phyloP scores from a whole-genome alignment of 2,329 filamentous ascomycete species.

The Hypoxylon sp. region DNA sequence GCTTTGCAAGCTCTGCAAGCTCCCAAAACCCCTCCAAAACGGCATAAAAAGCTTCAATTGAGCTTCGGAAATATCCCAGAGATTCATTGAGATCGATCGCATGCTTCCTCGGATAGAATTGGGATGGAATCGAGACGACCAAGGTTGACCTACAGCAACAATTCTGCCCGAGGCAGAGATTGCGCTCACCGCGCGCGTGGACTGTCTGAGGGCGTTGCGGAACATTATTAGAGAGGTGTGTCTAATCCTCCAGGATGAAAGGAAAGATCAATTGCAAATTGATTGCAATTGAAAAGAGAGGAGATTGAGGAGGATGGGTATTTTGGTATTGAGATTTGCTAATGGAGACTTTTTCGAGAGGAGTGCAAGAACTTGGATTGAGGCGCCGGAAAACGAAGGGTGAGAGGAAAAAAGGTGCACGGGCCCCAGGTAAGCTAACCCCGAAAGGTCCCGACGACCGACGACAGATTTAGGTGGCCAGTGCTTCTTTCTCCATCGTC shows the following conservation, averaged over 20 bases:
- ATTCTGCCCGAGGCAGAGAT: slow-evolving; percentile 93
- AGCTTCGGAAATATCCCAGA: slow-evolving; percentile 49
- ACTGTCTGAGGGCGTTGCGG: slow-evolving; percentile 98
- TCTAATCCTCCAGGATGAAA: slow-evolving; percentile 63
- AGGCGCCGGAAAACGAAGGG: slow-evolving; percentile 32
- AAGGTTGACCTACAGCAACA: slow-evolving; percentile 85
- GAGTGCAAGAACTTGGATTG: slow-evolving; percentile 41
- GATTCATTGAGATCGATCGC: slow-evolving; percentile 56
- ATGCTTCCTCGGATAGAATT: slow-evolving; percentile 62
- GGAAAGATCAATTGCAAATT: slow-evolving; percentile 73
- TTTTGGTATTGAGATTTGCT: slow-evolving; percentile 45
- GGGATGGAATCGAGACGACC: slow-evolving; percentile 55
- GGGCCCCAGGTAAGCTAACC: slow-evolving; percentile 25
- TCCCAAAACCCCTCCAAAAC: slow-evolving; percentile 49
- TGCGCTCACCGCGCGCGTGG: slow-evolving; percentile 93
- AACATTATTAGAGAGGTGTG: slow-evolving; percentile 83
- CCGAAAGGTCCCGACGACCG: slow-evolving; percentile 35
- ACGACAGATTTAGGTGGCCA: slow-evolving; percentile 18
- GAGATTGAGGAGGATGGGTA: slow-evolving; percentile 65
- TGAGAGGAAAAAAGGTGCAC: slow-evolving; percentile 34
- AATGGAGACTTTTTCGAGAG: slow-evolving; percentile 50
- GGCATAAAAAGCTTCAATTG: slow-evolving; percentile 56
- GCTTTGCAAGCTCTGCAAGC: slow-evolving; percentile 57
- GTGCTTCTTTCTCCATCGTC: slow-evolving; percentile 14
- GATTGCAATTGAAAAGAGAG: slow-evolving; percentile 73